Conservation (phyloP, 169 alveolate species). For the Haemoproteus tartakovskyi region DNA sequence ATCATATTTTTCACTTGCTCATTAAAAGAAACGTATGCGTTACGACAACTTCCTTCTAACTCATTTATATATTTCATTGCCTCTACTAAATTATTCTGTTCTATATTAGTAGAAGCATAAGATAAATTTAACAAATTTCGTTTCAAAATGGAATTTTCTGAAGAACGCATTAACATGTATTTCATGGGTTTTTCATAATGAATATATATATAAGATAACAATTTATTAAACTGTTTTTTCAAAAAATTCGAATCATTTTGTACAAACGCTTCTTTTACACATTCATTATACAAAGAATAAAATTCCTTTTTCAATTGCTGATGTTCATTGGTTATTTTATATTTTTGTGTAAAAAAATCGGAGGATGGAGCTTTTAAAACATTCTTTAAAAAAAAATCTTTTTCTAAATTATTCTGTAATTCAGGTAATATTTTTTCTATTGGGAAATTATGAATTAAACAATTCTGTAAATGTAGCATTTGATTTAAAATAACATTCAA, state of each 20-base stretch:
- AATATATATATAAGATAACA: slow-evolving; percentile 21
- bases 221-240: not conserved
- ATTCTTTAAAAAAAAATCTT: slow-evolving; percentile 19
- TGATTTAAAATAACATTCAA: slow-evolving; percentile 28
- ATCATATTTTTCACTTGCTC: slow-evolving; percentile 28
- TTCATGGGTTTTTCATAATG: slow-evolving; percentile 10
- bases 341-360: slow-evolving; percentile 26
- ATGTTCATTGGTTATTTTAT: slow-evolving; percentile 8
- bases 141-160: slow-evolving; percentile 21
- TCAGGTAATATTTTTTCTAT: slow-evolving; percentile 25
- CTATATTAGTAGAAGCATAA: slow-evolving; percentile 22
- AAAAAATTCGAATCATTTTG: slow-evolving; percentile 25
- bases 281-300: slow-evolving; percentile 19
- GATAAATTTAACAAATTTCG: slow-evolving; percentile 32
- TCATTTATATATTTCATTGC: slow-evolving; percentile 28
- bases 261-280: slow-evolving; percentile 47
- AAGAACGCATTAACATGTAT: not conserved
- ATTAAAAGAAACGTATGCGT: slow-evolving; percentile 17
- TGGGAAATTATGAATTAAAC: slow-evolving; percentile 44
- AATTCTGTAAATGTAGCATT: slow-evolving; percentile 33
- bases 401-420: slow-evolving; percentile 8
- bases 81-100: slow-evolving; percentile 41
- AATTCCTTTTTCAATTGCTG: slow-evolving; percentile 53
- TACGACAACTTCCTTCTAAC: slow-evolving; percentile 31
- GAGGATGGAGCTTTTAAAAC: slow-evolving; percentile 10